Base-by-base conservation (phyloP, 1,284 basidiomycete genomes). In the Crepidotus sp. region DNA sequence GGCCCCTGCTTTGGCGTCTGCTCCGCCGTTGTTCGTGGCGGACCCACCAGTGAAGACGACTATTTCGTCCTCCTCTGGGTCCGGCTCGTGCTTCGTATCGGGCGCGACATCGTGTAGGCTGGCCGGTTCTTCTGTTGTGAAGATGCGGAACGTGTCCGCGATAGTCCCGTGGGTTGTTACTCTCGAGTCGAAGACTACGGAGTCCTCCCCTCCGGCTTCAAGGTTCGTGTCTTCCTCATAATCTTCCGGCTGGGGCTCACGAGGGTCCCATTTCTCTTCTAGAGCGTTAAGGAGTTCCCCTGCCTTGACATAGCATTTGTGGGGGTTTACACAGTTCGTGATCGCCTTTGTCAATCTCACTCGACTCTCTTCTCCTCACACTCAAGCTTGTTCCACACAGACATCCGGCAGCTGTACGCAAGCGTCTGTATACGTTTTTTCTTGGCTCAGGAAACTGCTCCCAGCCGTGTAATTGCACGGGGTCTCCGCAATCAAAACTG, bases 1-100 rank as follows among this genome's bases (percentile, higher is more conserved):
- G 0, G 51, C 46, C 6, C 55, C 54, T 0, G 52, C 49, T 22
- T 7, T 15, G 1, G 51, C 49, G 15, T 50, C 41, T 1, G 31
- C 47, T 7, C 25, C 2, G 0, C 49, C 49, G 27, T 54, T 54
- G 22, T 54, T 38, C 1, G 36, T 34, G 5, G 46, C 50, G 1
- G 49, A 45, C 0, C 47, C 42, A 17, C 42, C 47, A 9, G 38
- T 49, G 34, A 36, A 49, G 1, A 48, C 36, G 1, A 11, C 10
- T 2, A 43, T 15, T 15, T 13, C 14, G 0, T 40, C 40, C 3
- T 4, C 18, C 1, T 22, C 17, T 0, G 13, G 31, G 15, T 36
- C 32, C 11, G 38, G 25, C 0, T 19, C 14, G 8, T 27, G 45
- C n/a, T 11, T 17, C 11, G 40, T 36, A 22, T 36, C 10, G 0